Percentiles rank a stretch among this genome's conserved stretches.
These are phyloP conservation scores for Globisporangium nagaii DNA, from an alignment of 352 stramenopile genomes.

Conservation along the genomic window DNA sequence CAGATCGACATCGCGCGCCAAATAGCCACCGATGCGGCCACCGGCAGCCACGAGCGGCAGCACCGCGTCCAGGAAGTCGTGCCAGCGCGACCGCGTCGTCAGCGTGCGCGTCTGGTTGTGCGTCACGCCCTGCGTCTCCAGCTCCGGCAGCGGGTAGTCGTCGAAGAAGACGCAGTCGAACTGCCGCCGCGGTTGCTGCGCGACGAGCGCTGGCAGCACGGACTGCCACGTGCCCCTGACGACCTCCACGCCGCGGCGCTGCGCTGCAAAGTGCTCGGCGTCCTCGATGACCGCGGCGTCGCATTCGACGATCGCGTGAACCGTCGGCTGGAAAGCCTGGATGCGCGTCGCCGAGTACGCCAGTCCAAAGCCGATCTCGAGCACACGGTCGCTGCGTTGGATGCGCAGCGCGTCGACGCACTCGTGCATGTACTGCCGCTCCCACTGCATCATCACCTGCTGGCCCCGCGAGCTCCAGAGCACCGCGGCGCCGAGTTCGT, in stretches of 20 bases:
- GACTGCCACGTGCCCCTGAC: conserved; percentile 68
- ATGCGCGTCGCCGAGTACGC: conserved; percentile 76
- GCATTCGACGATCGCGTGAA: conserved; percentile 80
- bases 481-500: conserved; percentile 36
- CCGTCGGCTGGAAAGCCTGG: conserved; percentile 41
- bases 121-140: conserved; percentile 19
- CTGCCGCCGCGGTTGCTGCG: not conserved
- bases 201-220: conserved; percentile 37
- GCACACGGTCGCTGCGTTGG: conserved; percentile 35
- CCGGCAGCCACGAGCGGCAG: conserved; percentile 39
- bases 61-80: conserved; percentile 58
- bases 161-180: conserved; percentile 85
- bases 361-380: conserved; percentile 86
- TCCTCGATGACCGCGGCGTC: conserved; percentile 48
- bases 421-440: conserved; percentile 72
- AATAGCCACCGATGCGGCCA: conserved; percentile 61
- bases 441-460: conserved; percentile 90
- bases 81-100: conserved; percentile 40
- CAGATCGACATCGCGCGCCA: conserved; percentile 50
- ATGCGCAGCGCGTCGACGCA: conserved; percentile 66
- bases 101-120: conserved; percentile 10
- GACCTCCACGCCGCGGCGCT: conserved; percentile 30
- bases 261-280: conserved; percentile 39
- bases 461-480: conserved; percentile 67
- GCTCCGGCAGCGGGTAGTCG: conserved; percentile 68